Evolutionary conservation across 768 basidiomycete genomes (phyloP).

Genomic region (Coprinellus aureogranulatus): DNA sequence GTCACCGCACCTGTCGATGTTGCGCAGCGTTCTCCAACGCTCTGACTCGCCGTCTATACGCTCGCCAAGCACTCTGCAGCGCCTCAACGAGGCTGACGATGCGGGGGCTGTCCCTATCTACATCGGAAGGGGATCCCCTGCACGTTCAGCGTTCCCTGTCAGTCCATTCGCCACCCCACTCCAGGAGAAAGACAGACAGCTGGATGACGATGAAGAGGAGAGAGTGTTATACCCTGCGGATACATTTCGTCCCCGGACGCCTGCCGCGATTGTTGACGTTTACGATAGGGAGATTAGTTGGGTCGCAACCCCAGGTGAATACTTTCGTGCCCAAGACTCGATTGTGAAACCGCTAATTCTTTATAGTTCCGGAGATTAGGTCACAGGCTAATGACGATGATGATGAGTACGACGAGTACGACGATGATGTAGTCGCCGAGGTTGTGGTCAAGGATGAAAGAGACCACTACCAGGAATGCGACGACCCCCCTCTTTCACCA

Average conservation of each 20-base stretch:
- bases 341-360: slow-evolving; percentile 5
- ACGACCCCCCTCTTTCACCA: slow-evolving; percentile 52
- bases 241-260: slow-evolving; percentile 46
- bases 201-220: slow-evolving; percentile 64
- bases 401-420: slow-evolving; percentile 53
- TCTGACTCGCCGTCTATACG: slow-evolving; percentile 53
- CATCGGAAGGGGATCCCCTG: slow-evolving; percentile 43
- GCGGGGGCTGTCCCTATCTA: slow-evolving; percentile 48
- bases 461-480: slow-evolving; percentile 34
- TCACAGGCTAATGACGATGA: slow-evolving; percentile 63
- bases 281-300: slow-evolving; percentile 69
- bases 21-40: slow-evolving; percentile 41
- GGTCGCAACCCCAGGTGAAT: slow-evolving; percentile 71
- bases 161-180: slow-evolving; percentile 74
- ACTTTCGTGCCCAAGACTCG: slow-evolving; percentile 1
- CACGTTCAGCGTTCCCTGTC: slow-evolving; percentile 62
- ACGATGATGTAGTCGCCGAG: slow-evolving; percentile 36
- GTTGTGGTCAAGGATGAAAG: slow-evolving; percentile 42
- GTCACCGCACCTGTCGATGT: slow-evolving; percentile 26
- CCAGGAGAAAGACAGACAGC: slow-evolving; percentile 53
- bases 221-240: slow-evolving; percentile 64
- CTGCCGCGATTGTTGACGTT: slow-evolving; percentile 39
- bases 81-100: slow-evolving; percentile 25
- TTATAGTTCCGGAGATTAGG: slow-evolving; percentile 56
- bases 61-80: slow-evolving; percentile 40